Conservation (phyloP, 2,329 filamentous ascomycete genomes). For the Calonectria ilicicola region DNA sequence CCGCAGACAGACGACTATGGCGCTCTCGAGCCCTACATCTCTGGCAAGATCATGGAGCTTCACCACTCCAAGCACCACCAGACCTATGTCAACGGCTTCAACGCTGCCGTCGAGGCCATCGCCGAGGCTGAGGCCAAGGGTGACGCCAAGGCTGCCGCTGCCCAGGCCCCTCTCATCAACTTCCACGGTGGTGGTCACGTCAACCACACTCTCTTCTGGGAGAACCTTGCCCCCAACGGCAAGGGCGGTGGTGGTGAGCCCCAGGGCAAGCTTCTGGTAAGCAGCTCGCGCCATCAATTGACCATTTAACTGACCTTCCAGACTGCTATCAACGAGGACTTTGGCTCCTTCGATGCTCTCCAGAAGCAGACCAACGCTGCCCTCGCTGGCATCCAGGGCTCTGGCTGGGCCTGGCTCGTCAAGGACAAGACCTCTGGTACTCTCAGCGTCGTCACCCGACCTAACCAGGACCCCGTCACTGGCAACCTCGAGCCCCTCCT, state of each 20-base stretch:
- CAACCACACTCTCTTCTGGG: slow-evolving; percentile 91
- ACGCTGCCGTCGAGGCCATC: slow-evolving; percentile 80
- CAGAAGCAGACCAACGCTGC: slow-evolving; percentile 75
- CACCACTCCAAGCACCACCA: slow-evolving; percentile 96
- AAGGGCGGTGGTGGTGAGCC: slow-evolving; percentile 73
- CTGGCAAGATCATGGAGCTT: slow-evolving; percentile 94
- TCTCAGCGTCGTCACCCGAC: slow-evolving; percentile 75
- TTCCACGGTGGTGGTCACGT: slow-evolving; percentile 90
- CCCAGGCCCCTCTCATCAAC: slow-evolving; percentile 69
- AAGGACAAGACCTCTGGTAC: slow-evolving; percentile 74
- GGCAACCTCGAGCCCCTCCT: slow-evolving; percentile 86
- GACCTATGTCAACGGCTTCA: slow-evolving; percentile 92
- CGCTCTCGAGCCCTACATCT: slow-evolving; percentile 87
- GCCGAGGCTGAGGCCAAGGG: slow-evolving; percentile 73
- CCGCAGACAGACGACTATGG: slow-evolving; percentile 85
- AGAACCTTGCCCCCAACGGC: slow-evolving; percentile 78
- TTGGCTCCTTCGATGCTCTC: slow-evolving; percentile 74
- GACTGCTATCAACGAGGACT: slow-evolving; percentile 73
- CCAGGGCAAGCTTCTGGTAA: slow-evolving; percentile 69
- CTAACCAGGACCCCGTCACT: slow-evolving; percentile 91
- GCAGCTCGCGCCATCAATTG: slow-evolving; percentile 16
- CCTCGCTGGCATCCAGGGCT: slow-evolving; percentile 83
- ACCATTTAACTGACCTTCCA: slow-evolving; percentile 33
- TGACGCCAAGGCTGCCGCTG: slow-evolving; percentile 63
- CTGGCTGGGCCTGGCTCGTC: slow-evolving; percentile 92